Evolutionary conservation across 306 rosid genomes (phyloP).

Genomic region (Vigna unguiculata): DNA sequence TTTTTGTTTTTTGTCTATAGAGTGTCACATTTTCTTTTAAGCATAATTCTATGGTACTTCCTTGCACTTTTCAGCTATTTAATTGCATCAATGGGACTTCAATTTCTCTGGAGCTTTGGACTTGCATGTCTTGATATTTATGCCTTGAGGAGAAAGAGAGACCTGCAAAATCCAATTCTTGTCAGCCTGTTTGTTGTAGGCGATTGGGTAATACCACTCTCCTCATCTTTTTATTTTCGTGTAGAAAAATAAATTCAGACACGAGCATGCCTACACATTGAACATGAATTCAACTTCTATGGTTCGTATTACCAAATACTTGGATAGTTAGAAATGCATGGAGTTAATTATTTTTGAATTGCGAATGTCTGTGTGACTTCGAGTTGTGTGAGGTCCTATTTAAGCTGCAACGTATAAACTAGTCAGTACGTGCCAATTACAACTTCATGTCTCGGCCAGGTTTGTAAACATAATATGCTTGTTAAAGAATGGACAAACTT

Average conservation of each 20-base stretch:
- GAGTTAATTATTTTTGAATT: constrained; percentile 19
- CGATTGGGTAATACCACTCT: constrained; percentile 80
- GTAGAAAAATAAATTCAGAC: constrained; percentile 2
- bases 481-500: not conserved
- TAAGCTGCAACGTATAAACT: constrained; percentile 21
- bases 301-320: constrained; percentile 23
- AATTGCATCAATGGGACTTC: constrained; percentile 99
- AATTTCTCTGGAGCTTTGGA: constrained; percentile 96
- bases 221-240: constrained; percentile 4
- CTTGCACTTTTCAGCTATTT: constrained; percentile 70
- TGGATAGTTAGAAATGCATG: not conserved
- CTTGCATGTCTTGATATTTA: constrained; percentile 95
- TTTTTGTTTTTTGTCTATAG: not conserved
- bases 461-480: not conserved
- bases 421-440: constrained; percentile 4
- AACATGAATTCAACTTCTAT: not conserved
- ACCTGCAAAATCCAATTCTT: constrained; percentile 86
- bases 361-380: constrained; percentile 2
- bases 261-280: constrained; percentile 20
- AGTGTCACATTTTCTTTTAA: constrained; percentile 23
- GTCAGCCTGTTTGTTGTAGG: constrained; percentile 96
- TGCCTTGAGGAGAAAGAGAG: constrained; percentile 85
- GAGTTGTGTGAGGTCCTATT: not conserved
- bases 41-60: constrained; percentile 31
- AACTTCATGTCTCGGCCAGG: not conserved